These are phyloP conservation scores for Wickerhamiella allomyrinae DNA, from an alignment of 805 yeast genomes.

Conservation along the genomic window DNA sequence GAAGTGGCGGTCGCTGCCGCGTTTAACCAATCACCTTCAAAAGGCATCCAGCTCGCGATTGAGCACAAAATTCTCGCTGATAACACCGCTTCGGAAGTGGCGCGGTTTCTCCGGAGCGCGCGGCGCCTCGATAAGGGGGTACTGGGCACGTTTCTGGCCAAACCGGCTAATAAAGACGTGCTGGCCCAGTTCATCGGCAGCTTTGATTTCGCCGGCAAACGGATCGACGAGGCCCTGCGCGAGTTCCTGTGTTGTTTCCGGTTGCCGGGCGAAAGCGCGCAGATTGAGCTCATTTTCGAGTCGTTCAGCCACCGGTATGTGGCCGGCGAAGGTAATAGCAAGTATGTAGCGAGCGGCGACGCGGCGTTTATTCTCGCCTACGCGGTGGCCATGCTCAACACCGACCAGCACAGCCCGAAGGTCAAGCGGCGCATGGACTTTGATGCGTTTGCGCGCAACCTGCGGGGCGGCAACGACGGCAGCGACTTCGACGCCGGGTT, in stretches of 20 bases:
- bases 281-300: constrained; percentile 84
- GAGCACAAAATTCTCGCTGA: constrained; percentile 49
- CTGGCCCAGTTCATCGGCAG: constrained; percentile 49
- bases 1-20: constrained; percentile 60
- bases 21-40: constrained; percentile 67
- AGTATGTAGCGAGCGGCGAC: constrained; percentile 48
- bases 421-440: constrained; percentile 83
- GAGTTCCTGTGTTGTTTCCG: constrained; percentile 69
- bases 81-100: constrained; percentile 40
- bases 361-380: constrained; percentile 81
- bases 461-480: constrained; percentile 60
- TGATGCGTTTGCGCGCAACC: constrained; percentile 64
- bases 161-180: constrained; percentile 48
- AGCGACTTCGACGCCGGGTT: constrained; percentile 79
- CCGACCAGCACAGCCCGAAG: constrained; percentile 86
- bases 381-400: constrained; percentile 86
- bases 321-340: constrained; percentile 36
- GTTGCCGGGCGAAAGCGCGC: constrained; percentile 95
- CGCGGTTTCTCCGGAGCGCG: constrained; percentile 63
- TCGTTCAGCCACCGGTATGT: constrained; percentile 72
- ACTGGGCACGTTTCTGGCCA: constrained; percentile 75
- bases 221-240: constrained; percentile 91
- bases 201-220: constrained; percentile 59
- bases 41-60: constrained; percentile 54
- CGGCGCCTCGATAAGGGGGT: constrained; percentile 75